phyloP scores from a whole-genome alignment of 2,329 filamentous ascomycete species.

The Karstenula rhodostoma region DNA sequence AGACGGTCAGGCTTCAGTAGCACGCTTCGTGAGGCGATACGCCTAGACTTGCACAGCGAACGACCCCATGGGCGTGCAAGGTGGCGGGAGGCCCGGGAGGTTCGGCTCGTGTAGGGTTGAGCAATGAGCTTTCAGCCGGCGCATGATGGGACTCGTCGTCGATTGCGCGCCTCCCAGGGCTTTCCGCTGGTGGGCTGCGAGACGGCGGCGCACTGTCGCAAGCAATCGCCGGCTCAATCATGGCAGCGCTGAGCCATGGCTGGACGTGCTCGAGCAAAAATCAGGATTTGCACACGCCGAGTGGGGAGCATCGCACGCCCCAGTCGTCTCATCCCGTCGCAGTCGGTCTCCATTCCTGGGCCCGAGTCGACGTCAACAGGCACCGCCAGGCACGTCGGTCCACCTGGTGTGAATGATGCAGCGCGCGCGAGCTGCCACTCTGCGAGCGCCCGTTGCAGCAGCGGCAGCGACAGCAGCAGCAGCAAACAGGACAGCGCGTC shows the following conservation, averaged over 20 bases:
- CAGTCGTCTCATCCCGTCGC: constrained; percentile 11
- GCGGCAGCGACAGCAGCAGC: neutral
- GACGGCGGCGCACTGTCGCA: constrained; percentile 2
- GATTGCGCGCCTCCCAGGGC: neutral
- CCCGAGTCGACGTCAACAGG: constrained; percentile 9
- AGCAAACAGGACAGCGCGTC: neutral
- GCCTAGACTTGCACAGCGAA: neutral
- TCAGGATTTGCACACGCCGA: constrained; percentile 13
- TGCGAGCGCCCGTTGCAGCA: neutral
- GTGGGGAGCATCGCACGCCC: constrained; percentile 9
- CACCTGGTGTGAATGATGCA: neutral
- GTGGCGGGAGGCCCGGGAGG: constrained; percentile 3
- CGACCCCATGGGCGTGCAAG: constrained; percentile 6
- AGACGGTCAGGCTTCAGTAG: neutral
- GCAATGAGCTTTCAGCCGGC: neutral
- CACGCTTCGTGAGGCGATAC: neutral
- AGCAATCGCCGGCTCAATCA: neutral
- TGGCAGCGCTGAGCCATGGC: neutral
- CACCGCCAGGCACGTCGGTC: neutral
- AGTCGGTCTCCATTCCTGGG: constrained; percentile 9
- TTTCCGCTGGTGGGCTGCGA: neutral
- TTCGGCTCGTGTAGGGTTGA: neutral
- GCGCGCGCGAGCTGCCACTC: neutral
- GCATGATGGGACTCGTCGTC: neutral
- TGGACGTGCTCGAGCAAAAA: constrained; percentile 7